Evolutionary conservation across 192 early-diverging fungal species (phyloP).

Genomic region (Dispira simplex): DNA sequence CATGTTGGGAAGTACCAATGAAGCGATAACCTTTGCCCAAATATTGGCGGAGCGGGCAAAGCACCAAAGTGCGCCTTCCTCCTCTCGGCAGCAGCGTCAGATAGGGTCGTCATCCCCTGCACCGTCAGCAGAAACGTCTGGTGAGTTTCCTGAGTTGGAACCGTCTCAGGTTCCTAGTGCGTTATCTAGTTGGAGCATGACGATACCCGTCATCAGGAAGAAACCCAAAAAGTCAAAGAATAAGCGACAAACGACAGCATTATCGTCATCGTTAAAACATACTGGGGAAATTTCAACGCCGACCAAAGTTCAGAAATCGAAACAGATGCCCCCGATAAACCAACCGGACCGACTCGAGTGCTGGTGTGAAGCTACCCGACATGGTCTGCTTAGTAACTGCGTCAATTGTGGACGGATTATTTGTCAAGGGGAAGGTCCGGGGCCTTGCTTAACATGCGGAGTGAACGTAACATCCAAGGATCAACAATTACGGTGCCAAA

Average conservation of each 20-base stretch:
- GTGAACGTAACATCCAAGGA: neutral
- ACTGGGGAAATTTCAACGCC: neutral
- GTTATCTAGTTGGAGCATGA: neutral
- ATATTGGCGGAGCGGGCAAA: neutral
- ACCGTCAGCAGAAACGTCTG: neutral
- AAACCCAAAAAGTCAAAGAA: neutral
- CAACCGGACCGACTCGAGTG: neutral
- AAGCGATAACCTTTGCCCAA: neutral
- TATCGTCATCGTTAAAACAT: neutral
- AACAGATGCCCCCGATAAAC: no score
- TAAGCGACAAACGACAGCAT: neutral
- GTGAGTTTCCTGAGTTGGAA: neutral
- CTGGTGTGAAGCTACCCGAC: constrained; percentile 18
- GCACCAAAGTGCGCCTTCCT: neutral
- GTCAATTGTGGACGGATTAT: constrained; percentile 33
- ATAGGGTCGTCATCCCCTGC: neutral
- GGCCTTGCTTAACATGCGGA: constrained; percentile 31
- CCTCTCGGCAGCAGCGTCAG: no score
- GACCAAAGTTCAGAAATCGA: neutral
- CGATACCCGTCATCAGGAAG: neutral
- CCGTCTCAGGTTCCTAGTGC: neutral
- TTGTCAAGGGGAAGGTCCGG: constrained; percentile 28
- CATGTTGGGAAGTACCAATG: neutral
- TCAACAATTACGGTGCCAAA: neutral
- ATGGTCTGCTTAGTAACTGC: constrained; percentile 30